phyloP scores from a whole-genome alignment of 202 grass and related monocot species.

The Elaeis oleifera region DNA sequence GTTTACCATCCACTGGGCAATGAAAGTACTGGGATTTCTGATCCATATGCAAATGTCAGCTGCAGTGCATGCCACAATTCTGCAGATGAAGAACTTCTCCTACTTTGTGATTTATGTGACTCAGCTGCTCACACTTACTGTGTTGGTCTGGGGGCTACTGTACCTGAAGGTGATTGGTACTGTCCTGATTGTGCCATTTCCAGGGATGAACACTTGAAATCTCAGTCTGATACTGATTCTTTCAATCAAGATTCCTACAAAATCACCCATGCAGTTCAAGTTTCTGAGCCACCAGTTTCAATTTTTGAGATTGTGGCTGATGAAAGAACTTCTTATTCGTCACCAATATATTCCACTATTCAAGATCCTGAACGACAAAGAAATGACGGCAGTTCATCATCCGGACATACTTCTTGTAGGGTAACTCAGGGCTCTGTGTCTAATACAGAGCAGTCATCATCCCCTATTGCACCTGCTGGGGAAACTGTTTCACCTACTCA shows the following conservation, averaged over 20 bases:
- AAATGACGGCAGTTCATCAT: neutral
- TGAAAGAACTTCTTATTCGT: conserved; percentile 3
- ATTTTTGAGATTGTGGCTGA: conserved; percentile 27
- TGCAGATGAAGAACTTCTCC: conserved; percentile 40
- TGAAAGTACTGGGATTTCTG: conserved; percentile 11
- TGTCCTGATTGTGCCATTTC: conserved; percentile 45
- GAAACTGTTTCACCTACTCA: no score
- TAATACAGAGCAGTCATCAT: neutral
- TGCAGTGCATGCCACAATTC: conserved; percentile 48
- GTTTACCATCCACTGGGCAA: conserved; percentile 48
- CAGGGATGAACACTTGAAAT: conserved; percentile 48
- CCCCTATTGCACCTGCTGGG: neutral
- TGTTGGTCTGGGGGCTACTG: conserved; percentile 36
- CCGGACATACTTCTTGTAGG: conserved; percentile 19
- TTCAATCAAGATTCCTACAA: conserved; percentile 22
- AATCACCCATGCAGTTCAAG: conserved; percentile 20
- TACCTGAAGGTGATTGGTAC: conserved; percentile 80
- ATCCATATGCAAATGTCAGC: conserved; percentile 34
- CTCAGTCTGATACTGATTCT: conserved; percentile 25
- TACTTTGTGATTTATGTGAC: conserved; percentile 75
- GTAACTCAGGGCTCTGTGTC: conserved; percentile 14
- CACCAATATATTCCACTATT: neutral
- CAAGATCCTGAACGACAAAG: conserved; percentile 4
- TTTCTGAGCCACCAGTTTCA: conserved; percentile 18
- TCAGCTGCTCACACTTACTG: conserved; percentile 48